These are phyloP conservation scores for Penicillium paxilli DNA, from an alignment of 495 filamentous ascomycete genomes.

Conservation along the genomic window DNA sequence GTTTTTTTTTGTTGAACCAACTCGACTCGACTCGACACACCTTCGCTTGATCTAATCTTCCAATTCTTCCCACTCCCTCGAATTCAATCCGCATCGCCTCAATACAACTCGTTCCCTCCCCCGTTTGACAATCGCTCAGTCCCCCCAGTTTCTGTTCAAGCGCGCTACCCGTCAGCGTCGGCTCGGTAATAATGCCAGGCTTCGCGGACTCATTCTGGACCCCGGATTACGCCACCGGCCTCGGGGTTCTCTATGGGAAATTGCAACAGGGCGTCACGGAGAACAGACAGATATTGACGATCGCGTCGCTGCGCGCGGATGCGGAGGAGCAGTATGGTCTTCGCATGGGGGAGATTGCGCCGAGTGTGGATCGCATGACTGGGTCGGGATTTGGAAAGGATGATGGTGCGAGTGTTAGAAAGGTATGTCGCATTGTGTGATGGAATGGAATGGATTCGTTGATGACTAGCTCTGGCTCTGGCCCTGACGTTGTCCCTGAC, in stretches of 20 bases:
- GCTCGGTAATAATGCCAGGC: conserved; percentile 62
- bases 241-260: conserved; percentile 95
- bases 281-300: conserved; percentile 87
- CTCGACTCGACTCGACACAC: too few species aligned
- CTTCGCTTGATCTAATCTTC: background rate
- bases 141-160: too few species aligned
- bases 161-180: background rate
- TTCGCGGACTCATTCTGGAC: conserved; percentile 98
- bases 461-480: too few species aligned
- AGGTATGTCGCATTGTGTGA: conserved; percentile 68
- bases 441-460: too few species aligned
- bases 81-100: too few species aligned
- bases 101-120: too few species aligned
- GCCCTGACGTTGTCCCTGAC: too few species aligned
- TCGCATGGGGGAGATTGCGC: conserved; percentile 78
- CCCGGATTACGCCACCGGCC: conserved; percentile 85
- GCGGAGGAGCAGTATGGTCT: conserved; percentile 88
- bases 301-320: conserved; percentile 93
- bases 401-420: conserved; percentile 93
- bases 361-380: conserved; percentile 74
- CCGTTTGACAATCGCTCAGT: too few species aligned
- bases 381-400: conserved; percentile 84
- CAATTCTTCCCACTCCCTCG: background rate
- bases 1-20: too few species aligned
- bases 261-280: conserved; percentile 94